These are phyloP conservation scores for Monosporozyma solicola DNA, from an alignment of 805 yeast species.

Conservation along the genomic window DNA sequence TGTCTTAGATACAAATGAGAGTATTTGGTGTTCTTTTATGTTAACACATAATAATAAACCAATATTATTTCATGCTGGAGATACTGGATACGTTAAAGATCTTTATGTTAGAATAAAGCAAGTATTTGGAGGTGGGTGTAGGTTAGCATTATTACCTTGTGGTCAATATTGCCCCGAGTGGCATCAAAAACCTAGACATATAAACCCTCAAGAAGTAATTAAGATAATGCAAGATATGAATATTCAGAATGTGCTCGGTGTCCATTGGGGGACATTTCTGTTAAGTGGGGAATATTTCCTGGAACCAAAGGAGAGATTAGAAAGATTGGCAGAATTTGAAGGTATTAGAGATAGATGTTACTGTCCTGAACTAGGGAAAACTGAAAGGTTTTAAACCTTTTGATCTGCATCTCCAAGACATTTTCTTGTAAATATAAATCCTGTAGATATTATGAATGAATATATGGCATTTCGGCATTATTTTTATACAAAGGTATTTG, in stretches of 20 bases:
- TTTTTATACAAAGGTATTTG: not conserved
- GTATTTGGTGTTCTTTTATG: conserved; percentile 86
- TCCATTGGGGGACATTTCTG: conserved; percentile 95
- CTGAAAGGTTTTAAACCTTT: conserved; percentile 37
- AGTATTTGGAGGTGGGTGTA: conserved; percentile 49
- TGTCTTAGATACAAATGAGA: conserved; percentile 66
- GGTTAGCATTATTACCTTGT: conserved; percentile 73
- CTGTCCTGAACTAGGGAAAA: conserved; percentile 71
- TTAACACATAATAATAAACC: conserved; percentile 60
- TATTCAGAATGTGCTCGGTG: conserved; percentile 64
- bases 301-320: conserved; percentile 65
- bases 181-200: conserved; percentile 89
- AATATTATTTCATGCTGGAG: conserved; percentile 85
- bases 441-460: not conserved
- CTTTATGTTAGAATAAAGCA: conserved; percentile 59
- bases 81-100: conserved; percentile 79
- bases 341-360: conserved; percentile 32
- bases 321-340: conserved; percentile 37
- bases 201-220: conserved; percentile 69
- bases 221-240: conserved; percentile 55
- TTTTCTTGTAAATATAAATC: not conserved
- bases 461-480: not conserved
- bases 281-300: conserved; percentile 79
- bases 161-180: conserved; percentile 94
- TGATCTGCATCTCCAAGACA: not conserved